Evolutionary conservation across 2,329 filamentous ascomycete genomes (phyloP), one percentile per base, ranked within the genome.

Genomic region (Helminthosporium solani): DNA sequence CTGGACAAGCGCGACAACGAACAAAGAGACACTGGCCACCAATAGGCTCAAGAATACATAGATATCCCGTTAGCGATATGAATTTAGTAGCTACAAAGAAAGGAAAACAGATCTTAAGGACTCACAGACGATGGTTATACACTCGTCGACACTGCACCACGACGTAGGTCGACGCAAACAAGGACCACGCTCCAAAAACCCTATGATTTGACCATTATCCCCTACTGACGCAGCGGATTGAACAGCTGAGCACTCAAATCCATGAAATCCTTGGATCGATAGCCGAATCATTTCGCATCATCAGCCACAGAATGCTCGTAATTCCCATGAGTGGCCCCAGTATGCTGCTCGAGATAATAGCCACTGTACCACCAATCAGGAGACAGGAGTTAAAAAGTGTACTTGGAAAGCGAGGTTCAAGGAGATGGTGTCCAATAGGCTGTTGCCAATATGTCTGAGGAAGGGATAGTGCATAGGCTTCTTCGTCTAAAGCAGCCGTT

Each of bases 261-360:
- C 54, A 58, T 2, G 54, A 43, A 8, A 50, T 8, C 11, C 40
- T 44, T 1, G 53, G 48, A 16, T 42, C 38, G 11, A 58, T 44
- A 5, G 50, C 52, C 16, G 46, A 15, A 39, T 56, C 52, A 38
- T 58, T 58, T 11, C 54, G 50, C 53, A 58, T 56, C 37, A 56
- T 54, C 27, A 56, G 34, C 52, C 52, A 58, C 27, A 56, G 33
- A 1, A 58, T 37, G 36, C 54, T 52, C 8, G 53, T 35, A n/a
- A 52, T 44, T 2, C 54, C 54, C 54, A 58, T 54, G n/a, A 50
- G 33, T 6, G 53, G 53, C 3, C 50, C 53, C 2, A 54, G 30
- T 4, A 49, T 33, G 25, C 35, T 47, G 14, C 33, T 46, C 23
- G 45, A 43, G 2, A 43, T 9, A 5, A 40, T 39, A 7, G 40